phyloP scores from a whole-genome alignment of 2,329 filamentous ascomycete species.

The Cercospora beticola region DNA sequence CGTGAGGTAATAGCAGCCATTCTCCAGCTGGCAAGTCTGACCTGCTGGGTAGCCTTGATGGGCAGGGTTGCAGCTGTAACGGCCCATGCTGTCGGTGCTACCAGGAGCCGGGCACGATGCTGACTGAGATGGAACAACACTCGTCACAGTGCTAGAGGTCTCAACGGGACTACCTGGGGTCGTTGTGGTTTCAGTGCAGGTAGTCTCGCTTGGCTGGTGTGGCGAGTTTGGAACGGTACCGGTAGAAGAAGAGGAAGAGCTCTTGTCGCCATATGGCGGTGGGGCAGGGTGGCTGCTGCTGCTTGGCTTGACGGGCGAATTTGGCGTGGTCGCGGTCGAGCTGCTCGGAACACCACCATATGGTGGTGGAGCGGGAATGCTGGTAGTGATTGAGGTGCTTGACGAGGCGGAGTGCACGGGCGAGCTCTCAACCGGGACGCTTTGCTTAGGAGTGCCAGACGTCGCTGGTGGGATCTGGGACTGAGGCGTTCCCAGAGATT shows the following conservation, averaged over 20 bases:
- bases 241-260: too few species aligned
- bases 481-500: not conserved
- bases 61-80: constrained; percentile 14
- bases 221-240: too few species aligned
- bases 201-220: too few species aligned
- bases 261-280: too few species aligned
- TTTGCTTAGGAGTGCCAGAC: not conserved
- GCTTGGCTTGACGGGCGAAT: too few species aligned
- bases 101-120: constrained; percentile 8
- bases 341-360: too few species aligned
- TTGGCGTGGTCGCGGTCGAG: too few species aligned
- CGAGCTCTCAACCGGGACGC: not conserved
- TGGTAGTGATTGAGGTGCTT: not conserved
- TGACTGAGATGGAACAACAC: not conserved
- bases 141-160: not conserved
- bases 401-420: not conserved
- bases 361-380: not conserved
- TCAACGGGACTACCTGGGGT: too few species aligned
- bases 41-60: constrained; percentile 14
- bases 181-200: too few species aligned
- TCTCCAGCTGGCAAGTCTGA: constrained; percentile 4
- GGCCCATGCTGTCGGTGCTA: constrained; percentile 4
- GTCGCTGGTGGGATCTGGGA: not conserved
- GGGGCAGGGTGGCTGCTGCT: too few species aligned
- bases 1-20: constrained; percentile 12